A percentile compares a stretch with the other conserved stretches of the same genome.
phyloP scores from a whole-genome alignment of 106 monocot species.

The Dioscorea dumetorum region DNA sequence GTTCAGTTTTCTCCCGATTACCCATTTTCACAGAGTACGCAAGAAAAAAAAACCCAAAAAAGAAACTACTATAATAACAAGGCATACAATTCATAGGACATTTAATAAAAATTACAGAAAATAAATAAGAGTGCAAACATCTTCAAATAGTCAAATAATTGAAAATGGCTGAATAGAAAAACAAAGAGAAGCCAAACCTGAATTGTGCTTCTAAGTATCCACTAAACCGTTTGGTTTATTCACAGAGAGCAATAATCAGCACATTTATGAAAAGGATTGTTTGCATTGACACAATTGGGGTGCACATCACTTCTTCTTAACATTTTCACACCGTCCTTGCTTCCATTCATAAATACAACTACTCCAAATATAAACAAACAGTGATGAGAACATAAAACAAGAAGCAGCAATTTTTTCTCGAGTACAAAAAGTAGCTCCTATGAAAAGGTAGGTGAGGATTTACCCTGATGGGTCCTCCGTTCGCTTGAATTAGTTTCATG shows the following conservation, averaged over 20 bases:
- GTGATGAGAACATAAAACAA: not conserved
- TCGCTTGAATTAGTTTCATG: not conserved
- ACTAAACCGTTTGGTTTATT: not conserved
- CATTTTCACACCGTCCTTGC: slow-evolving; percentile 1
- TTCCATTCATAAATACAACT: not conserved
- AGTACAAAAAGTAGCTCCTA: not conserved
- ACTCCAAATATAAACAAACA: not conserved
- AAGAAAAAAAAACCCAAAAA: too few relatives aligned
- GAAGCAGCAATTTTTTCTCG: not conserved
- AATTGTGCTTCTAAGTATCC: too few relatives aligned
- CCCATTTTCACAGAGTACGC: too few relatives aligned
- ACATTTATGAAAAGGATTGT: slow-evolving; percentile 40
- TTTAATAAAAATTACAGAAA: too few relatives aligned
- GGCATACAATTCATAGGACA: too few relatives aligned
- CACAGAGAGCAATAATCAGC: slow-evolving; percentile 23
- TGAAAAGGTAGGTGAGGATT: not conserved
- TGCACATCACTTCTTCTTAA: slow-evolving; percentile 14
- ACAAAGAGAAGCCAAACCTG: too few relatives aligned
- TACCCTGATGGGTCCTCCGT: not conserved
- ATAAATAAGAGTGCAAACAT: too few relatives aligned
- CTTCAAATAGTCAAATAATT: too few relatives aligned
- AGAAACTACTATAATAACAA: too few relatives aligned
- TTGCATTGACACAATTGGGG: slow-evolving; percentile 25
- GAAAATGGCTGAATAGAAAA: too few relatives aligned
- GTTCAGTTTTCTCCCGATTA: too few relatives aligned